A percentile compares a stretch with the other conserved stretches of the same genome.
phyloP scores from a whole-genome alignment of 2,329 filamentous ascomycete genomes.

The Cladorrhinum sp. region DNA sequence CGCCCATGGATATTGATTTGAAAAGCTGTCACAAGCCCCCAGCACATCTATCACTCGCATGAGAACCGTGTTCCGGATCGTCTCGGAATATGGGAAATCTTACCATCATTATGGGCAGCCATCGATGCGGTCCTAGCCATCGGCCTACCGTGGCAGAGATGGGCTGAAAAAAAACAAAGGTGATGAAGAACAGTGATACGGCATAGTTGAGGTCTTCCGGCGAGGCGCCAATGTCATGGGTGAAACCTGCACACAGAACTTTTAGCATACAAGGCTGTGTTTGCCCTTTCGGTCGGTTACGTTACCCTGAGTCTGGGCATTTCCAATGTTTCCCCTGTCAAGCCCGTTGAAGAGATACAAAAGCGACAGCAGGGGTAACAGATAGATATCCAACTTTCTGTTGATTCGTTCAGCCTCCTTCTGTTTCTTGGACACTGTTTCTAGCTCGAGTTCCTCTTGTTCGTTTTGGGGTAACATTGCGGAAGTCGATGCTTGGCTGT shows the following conservation, averaged over 20 bases:
- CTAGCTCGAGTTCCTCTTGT: background rate
- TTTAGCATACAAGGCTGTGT: background rate
- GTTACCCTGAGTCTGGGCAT: constrained; percentile 38
- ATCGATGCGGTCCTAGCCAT: constrained; percentile 45
- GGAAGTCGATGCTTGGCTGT: background rate
- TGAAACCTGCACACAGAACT: constrained; percentile 40
- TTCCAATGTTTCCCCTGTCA: constrained; percentile 41
- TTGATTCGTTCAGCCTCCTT: constrained; percentile 29
- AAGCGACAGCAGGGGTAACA: constrained; percentile 39
- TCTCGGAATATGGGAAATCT: constrained; percentile 14
- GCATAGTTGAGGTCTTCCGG: constrained; percentile 54
- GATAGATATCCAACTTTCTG: constrained; percentile 36
- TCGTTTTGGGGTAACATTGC: background rate
- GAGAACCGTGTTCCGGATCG: too few species aligned
- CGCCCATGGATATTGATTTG: constrained; percentile 32
- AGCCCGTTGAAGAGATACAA: constrained; percentile 42
- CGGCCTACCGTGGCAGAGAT: constrained; percentile 45
- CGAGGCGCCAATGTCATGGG: constrained; percentile 49
- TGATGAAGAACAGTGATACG: constrained; percentile 55
- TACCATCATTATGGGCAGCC: constrained; percentile 57
- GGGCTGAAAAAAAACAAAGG: constrained; percentile 57
- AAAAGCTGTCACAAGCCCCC: constrained; percentile 31
- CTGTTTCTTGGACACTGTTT: background rate
- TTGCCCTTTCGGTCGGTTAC: background rate
- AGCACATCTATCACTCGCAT: constrained; percentile 24